Evolutionary conservation across 306 rosid species (phyloP).

Genomic region (Malus orientalis): DNA sequence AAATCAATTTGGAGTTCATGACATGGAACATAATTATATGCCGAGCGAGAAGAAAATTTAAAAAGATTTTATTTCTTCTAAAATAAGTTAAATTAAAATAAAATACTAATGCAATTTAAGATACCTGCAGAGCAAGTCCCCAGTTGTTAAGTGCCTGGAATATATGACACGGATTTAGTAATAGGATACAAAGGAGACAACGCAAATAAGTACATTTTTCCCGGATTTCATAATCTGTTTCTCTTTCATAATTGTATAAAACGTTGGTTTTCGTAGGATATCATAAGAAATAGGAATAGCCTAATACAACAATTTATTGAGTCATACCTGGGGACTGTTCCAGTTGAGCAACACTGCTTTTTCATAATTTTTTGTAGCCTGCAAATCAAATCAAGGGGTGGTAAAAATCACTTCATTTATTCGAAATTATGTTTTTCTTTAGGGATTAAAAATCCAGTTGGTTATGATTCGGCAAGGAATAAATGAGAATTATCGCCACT

Average conservation of each 20-base stretch:
- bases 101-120: background rate
- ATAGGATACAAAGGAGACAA: background rate
- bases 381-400: constrained; percentile 24
- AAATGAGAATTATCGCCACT: background rate
- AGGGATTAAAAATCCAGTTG: background rate
- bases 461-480: background rate
- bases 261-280: background rate
- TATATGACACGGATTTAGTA: constrained; percentile 24
- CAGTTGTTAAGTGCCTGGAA: constrained; percentile 98
- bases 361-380: constrained; percentile 93
- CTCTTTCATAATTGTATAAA: background rate
- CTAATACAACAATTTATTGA: constrained; percentile 10
- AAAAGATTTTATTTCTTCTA: background rate
- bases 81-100: background rate
- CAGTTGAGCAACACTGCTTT: constrained; percentile 94
- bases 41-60: background rate
- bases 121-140: constrained; percentile 99
- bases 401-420: background rate
- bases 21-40: background rate
- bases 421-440: background rate
- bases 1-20: constrained; percentile 9
- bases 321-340: constrained; percentile 96
- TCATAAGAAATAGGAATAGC: background rate
- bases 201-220: background rate
- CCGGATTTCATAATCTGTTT: background rate